Percentiles rank a stretch among this genome's conserved stretches.
phyloP scores from a whole-genome alignment of 2,329 filamentous ascomycete genomes.

The Sordariomycetes sp. region DNA sequence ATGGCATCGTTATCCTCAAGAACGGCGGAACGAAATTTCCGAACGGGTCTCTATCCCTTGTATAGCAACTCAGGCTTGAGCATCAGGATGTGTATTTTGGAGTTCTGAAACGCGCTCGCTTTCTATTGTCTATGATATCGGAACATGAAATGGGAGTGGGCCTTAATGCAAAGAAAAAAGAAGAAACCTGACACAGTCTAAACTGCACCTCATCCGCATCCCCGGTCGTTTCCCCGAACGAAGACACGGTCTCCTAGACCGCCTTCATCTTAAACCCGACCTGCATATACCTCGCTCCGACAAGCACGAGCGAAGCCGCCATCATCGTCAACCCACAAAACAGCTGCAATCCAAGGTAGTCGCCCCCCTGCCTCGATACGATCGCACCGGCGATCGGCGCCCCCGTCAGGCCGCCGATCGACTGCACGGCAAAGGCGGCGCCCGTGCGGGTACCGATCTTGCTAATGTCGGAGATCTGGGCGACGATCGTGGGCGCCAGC shows the following conservation, averaged over 20 bases:
- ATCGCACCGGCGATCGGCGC: constrained; percentile 58
- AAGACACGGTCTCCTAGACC: not conserved
- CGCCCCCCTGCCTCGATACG: constrained; percentile 36
- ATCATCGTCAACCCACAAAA: constrained; percentile 48
- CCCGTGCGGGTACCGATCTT: constrained; percentile 62
- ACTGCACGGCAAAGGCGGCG: constrained; percentile 48
- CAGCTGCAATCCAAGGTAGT: constrained; percentile 50
- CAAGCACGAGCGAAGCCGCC: constrained; percentile 15
- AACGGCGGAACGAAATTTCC: not conserved
- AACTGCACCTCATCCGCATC: not conserved
- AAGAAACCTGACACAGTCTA: not conserved
- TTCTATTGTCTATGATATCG: not conserved
- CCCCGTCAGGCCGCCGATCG: constrained; percentile 55
- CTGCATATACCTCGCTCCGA: constrained; percentile 20
- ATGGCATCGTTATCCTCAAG: not conserved
- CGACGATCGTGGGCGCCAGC: constrained; percentile 51
- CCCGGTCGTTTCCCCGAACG: not conserved
- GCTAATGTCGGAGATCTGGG: constrained; percentile 59
- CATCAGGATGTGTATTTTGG: not conserved
- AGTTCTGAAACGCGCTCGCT: no score
- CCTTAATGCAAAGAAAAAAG: not conserved
- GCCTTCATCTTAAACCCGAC: constrained; percentile 24
- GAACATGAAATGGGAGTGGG: no score
- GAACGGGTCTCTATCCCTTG: not conserved
- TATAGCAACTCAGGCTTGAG: no score